Conservation (phyloP, 257 asterid species). For the Nicotiana obtusifolia region DNA sequence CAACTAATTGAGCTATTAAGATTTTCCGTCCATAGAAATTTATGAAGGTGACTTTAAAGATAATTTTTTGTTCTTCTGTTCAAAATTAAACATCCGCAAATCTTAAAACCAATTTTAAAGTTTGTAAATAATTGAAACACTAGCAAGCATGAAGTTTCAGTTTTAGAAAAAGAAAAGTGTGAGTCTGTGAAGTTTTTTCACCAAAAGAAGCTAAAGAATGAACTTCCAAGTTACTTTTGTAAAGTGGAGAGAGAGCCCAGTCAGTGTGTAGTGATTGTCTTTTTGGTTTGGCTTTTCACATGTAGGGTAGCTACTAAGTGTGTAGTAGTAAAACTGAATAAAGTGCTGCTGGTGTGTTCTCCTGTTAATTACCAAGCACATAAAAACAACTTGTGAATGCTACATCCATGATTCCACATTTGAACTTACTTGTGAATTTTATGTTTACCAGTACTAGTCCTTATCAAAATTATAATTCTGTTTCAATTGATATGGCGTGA, state of each 20-base stretch:
- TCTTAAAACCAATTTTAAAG: too few relatives aligned
- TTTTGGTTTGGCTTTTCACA: conserved; percentile 11
- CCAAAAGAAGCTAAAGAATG: background rate
- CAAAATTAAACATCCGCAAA: too few relatives aligned
- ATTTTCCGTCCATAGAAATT: too few relatives aligned
- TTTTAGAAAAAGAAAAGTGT: background rate
- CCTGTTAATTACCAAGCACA: background rate
- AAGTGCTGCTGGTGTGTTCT: background rate
- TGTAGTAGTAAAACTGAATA: too few relatives aligned
- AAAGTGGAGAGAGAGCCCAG: background rate
- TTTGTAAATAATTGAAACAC: too few relatives aligned
- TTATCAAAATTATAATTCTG: too few relatives aligned
- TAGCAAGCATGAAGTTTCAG: too few relatives aligned
- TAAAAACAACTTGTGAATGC: background rate
- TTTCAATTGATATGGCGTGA: too few relatives aligned
- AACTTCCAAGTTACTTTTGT: conserved; percentile 3
- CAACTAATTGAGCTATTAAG: too few relatives aligned
- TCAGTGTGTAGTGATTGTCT: background rate
- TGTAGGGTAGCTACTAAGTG: background rate
- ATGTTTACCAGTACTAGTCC: too few relatives aligned
- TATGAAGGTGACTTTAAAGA: too few relatives aligned
- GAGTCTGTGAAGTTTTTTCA: background rate
- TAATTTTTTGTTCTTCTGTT: too few relatives aligned
- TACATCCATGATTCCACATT: background rate
- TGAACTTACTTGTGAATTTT: background rate